Percentiles rank a stretch among this genome's conserved stretches.
These are phyloP conservation scores for Calonectria leucothoes DNA, from an alignment of 2,329 filamentous ascomycete species.

Conservation along the genomic window DNA sequence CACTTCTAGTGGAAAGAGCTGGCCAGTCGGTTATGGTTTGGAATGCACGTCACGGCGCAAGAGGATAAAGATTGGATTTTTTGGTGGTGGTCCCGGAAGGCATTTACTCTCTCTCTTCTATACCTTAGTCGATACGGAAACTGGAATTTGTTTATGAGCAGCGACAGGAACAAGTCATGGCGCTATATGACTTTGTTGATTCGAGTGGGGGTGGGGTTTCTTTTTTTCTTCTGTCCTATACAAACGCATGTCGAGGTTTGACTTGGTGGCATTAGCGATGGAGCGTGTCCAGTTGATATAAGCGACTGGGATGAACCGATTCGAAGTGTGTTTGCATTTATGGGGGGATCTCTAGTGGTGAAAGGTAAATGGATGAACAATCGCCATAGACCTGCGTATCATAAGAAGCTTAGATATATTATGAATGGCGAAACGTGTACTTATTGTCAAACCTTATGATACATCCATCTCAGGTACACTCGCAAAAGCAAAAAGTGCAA, in stretches of 20 bases:
- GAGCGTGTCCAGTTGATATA: constrained; percentile 32
- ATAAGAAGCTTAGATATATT: constrained; percentile 9
- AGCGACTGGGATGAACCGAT: constrained; percentile 24
- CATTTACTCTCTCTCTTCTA: constrained; percentile 38
- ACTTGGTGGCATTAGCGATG: constrained; percentile 41
- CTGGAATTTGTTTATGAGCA: constrained; percentile 31
- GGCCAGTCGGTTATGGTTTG: constrained; percentile 11
- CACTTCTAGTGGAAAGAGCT: constrained; percentile 7
- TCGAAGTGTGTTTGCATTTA: constrained; percentile 30
- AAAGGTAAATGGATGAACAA: constrained; percentile 15
- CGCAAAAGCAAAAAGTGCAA: not conserved
- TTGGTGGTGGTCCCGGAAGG: constrained; percentile 37
- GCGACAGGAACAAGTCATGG: constrained; percentile 26
- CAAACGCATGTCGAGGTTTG: constrained; percentile 41
- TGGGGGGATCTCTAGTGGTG: constrained; percentile 8
- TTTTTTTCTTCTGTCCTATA: constrained; percentile 40
- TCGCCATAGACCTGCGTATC: constrained; percentile 17
- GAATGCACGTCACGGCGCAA: constrained; percentile 40
- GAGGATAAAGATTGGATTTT: constrained; percentile 39
- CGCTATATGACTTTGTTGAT: constrained; percentile 34
- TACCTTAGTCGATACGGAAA: constrained; percentile 40
- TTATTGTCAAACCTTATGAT: not conserved
- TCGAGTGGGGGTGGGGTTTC: constrained; percentile 29
- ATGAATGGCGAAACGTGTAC: constrained; percentile 8
- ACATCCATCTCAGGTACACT: too few relatives aligned